Base-by-base conservation (phyloP, 768 basidiomycete genomes). In the Asterophora lycoperdoides region DNA sequence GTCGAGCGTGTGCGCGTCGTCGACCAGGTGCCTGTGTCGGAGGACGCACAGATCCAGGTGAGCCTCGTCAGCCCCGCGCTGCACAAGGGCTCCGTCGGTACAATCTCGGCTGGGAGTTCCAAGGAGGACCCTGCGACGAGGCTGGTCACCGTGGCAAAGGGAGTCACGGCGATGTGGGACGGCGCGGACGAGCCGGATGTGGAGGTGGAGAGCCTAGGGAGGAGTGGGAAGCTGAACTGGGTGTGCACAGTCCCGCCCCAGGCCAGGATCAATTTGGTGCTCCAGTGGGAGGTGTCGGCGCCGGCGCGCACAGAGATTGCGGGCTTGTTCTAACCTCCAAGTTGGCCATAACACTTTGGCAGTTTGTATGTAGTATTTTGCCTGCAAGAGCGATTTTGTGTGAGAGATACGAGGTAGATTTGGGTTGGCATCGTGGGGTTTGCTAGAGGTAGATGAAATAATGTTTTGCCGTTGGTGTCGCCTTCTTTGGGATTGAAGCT, bases 111-210 rank as follows among this genome's bases (percentile, higher is more conserved):
- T 15, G 18, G 40, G 8, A 41, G 26, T 5, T 20, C 23, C 5
- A n/a, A 14, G n/a, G 40, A 28, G 20, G 14, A 5, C 23, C 20
- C 8, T 19, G 37, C 23, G 37, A n/a, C 38, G 15, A 53, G 47
- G 41, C 44, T 41, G 39, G 38, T 61, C n/a, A 39, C 14, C 8
- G 52, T 64, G 7, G 44, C 46, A 18, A 37, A 42, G 9, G 63
- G 59, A 3, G 54, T 62, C 9, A 36, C 33, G n/a, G 64, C 63
- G 43, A 49, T 60, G 45, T 64, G 63, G 64, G 60, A 66, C 10
- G 64, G 63, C 2, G 52, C 52, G 1, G 60, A 63, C 10, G 64
- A 61, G 3, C 51, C 53, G 41, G 18, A 34, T 5, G 33, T 29
- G 11, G 51, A 42, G 44, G 48, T 41, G 41, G n/a, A n/a, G n/a